Evolutionary conservation across 805 yeast species (phyloP).

Genomic region (Lipomyces japonicus): DNA sequence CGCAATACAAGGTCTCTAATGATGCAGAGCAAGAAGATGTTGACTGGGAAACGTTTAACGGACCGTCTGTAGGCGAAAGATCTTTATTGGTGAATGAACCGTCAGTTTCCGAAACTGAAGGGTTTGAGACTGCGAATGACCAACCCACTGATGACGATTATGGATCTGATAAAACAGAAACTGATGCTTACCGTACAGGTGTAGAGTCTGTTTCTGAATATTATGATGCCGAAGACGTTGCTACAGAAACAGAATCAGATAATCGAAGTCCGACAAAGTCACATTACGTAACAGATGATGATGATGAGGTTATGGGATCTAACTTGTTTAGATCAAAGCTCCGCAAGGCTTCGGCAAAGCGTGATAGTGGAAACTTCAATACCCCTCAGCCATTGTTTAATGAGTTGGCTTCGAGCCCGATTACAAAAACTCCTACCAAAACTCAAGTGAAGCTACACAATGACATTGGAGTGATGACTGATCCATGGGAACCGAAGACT

Average conservation of each 20-base stretch:
- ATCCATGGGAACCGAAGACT: constrained; percentile 15
- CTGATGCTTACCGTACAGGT: constrained; percentile 32
- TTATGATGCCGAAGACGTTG: constrained; percentile 28
- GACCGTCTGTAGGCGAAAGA: constrained; percentile 20
- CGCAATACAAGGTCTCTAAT: constrained; percentile 19
- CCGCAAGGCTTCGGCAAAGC: constrained; percentile 2
- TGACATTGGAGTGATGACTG: constrained; percentile 15
- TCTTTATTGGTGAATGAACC: constrained; percentile 30
- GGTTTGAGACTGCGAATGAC: constrained; percentile 28
- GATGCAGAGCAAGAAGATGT: constrained; percentile 20
- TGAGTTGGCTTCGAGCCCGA: constrained; percentile 23
- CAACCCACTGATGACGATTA: constrained; percentile 32
- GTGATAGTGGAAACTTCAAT: constrained; percentile 23
- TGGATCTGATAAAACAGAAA: constrained; percentile 6
- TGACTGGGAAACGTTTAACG: constrained; percentile 30
- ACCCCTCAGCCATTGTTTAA: constrained; percentile 23
- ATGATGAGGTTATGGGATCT: constrained; percentile 19
- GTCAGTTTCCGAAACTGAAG: constrained; percentile 32
- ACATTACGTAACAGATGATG: constrained; percentile 17
- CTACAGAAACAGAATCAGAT: constrained; percentile 35
- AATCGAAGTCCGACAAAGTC: neutral
- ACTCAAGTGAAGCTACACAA: neutral
- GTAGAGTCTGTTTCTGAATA: constrained; percentile 29
- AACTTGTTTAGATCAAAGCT: constrained; percentile 7
- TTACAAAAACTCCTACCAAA: constrained; percentile 9